Conservation (phyloP, 768 basidiomycete species). For the Neoboletus subvelutipes region DNA sequence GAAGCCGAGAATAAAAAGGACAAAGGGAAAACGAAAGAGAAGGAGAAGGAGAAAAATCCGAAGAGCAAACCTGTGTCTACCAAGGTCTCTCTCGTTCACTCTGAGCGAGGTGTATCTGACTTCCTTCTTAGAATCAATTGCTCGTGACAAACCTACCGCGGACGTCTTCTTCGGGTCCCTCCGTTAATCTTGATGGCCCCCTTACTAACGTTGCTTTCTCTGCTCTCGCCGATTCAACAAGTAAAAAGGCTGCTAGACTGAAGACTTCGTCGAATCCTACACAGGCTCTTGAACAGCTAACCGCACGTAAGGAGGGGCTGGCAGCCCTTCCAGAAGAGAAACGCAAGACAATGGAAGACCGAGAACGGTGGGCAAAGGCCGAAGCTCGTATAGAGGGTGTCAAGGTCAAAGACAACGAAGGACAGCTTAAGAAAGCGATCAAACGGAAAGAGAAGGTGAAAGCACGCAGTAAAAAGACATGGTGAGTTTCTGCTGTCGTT, state of each 20-base stretch:
- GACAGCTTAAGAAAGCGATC: constrained; percentile 83
- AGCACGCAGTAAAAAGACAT: constrained; percentile 75
- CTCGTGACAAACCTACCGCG: constrained; percentile 57
- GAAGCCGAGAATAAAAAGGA: too few species aligned
- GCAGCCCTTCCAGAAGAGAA: constrained; percentile 79
- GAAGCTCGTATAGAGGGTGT: constrained; percentile 84
- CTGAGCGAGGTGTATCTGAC: not conserved
- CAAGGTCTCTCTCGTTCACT: constrained; percentile 45
- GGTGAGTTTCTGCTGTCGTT: constrained; percentile 49
- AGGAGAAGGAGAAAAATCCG: constrained; percentile 48
- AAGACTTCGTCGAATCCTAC: constrained; percentile 78
- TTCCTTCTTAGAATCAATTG: constrained; percentile 55
- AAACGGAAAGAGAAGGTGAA: constrained; percentile 94
- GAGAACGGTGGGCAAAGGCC: constrained; percentile 89
- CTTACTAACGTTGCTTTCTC: constrained; percentile 74
- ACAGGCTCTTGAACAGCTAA: constrained; percentile 81
- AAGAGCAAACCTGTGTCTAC: constrained; percentile 44
- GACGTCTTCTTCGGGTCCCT: constrained; percentile 15
- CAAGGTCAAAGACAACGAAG: constrained; percentile 88
- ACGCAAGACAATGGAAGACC: constrained; percentile 74
- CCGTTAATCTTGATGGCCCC: constrained; percentile 38
- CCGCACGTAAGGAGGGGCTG: constrained; percentile 74
- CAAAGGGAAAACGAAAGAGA: too few species aligned
- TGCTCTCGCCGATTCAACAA: constrained; percentile 49
- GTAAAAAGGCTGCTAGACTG: constrained; percentile 50